Percentiles rank a stretch among this genome's conserved stretches.
Conservation (phyloP, 1,284 basidiomycete genomes). For the Veloboletus limbatus region DNA sequence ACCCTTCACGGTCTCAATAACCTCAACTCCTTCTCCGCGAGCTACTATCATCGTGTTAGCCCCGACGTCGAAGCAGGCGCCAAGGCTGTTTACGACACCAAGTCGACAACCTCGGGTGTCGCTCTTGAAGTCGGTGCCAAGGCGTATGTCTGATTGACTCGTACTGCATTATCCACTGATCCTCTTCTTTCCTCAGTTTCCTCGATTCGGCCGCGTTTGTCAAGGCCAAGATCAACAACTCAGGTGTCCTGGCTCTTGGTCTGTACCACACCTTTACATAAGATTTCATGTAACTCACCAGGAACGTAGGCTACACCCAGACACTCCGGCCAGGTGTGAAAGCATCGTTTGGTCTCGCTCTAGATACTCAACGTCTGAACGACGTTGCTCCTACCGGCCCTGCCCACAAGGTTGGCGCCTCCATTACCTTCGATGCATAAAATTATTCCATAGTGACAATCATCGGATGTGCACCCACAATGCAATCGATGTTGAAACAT, state of each 20-base stretch:
- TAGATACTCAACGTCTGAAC: conserved; percentile 88
- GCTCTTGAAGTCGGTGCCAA: conserved; percentile 96
- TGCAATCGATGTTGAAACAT: conserved; percentile 9
- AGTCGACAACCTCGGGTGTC: conserved; percentile 85
- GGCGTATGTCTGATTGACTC: conserved; percentile 54
- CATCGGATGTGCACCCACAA: conserved; percentile 17
- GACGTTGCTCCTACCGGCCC: conserved; percentile 59
- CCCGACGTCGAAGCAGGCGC: conserved; percentile 96
- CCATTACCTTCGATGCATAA: conserved; percentile 72
- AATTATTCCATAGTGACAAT: conserved; percentile 25
- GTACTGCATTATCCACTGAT: neutral
- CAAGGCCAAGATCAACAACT: conserved; percentile 99
- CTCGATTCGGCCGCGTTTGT: conserved; percentile 89
- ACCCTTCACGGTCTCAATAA: conserved; percentile 95
- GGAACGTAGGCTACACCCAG: conserved; percentile 77
- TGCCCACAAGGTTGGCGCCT: conserved; percentile 78
- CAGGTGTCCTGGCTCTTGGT: conserved; percentile 86
- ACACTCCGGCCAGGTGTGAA: conserved; percentile 93
- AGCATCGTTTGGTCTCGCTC: conserved; percentile 88
- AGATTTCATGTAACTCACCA: conserved; percentile 1
- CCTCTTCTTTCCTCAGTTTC: conserved; percentile 47
- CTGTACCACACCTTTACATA: conserved; percentile 12
- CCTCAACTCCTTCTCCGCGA: conserved; percentile 91
- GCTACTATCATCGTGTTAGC: conserved; percentile 98
- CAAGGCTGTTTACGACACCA: conserved; percentile 96